Evolutionary conservation across 805 yeast species (phyloP).

Genomic region (Citeromyces nyonsensis): DNA sequence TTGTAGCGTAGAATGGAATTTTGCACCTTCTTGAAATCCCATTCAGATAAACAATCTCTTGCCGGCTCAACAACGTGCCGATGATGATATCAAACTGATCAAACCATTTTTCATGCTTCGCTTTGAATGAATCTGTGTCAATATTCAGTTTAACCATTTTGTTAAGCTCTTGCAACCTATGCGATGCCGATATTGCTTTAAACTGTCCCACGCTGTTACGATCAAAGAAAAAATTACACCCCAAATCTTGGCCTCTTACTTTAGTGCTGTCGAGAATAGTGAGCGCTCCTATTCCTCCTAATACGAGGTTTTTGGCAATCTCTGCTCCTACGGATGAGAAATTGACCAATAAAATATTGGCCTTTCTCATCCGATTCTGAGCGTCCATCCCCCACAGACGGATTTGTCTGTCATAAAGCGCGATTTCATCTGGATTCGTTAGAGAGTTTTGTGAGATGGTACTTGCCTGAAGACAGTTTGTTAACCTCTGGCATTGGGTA

Average conservation of each 20-base stretch:
- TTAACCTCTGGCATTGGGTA: no score
- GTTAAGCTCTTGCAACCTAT: constrained; percentile 57
- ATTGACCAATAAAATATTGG: constrained; percentile 56
- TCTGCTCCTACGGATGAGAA: constrained; percentile 73
- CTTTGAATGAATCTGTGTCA: constrained; percentile 17
- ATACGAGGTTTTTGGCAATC: constrained; percentile 65
- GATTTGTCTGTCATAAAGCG: constrained; percentile 87
- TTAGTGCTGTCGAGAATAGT: constrained; percentile 47
- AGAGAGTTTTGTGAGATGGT: no score
- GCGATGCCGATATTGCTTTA: constrained; percentile 28
- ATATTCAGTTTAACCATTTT: constrained; percentile 52
- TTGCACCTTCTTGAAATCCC: constrained; percentile 32
- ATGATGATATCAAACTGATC: constrained; percentile 53
- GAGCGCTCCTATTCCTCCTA: constrained; percentile 77
- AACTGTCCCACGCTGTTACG: constrained; percentile 46
- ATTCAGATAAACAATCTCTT: constrained; percentile 32
- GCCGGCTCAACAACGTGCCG: constrained; percentile 45
- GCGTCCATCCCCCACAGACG: constrained; percentile 94
- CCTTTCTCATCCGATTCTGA: constrained; percentile 59
- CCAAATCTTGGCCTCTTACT: constrained; percentile 47
- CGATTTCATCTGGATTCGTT: constrained; percentile 64
- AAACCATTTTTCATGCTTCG: constrained; percentile 20
- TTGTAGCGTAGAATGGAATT: constrained; percentile 56
- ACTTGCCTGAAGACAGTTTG: no score
- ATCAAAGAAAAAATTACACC: constrained; percentile 60